Evolutionary conservation across 805 yeast species (phyloP).

Genomic region (Yamadazyma paraphyllophila): DNA sequence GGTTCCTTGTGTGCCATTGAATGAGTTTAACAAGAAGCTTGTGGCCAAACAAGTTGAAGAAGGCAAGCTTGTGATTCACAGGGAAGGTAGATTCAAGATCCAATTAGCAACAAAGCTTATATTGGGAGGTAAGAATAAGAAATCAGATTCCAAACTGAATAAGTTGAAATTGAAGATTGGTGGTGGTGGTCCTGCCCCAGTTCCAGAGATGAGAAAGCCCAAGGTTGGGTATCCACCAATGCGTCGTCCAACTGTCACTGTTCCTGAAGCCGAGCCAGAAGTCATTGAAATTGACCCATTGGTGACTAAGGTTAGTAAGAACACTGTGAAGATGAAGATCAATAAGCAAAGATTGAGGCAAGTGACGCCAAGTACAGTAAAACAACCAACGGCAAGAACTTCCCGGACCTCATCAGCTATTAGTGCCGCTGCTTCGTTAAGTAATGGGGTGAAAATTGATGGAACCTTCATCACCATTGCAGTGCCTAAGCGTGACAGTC

Average conservation of each 20-base stretch:
- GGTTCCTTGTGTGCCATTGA: slow-evolving; percentile 57
- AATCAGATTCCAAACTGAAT: slow-evolving; percentile 6
- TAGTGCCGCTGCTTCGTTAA: background rate
- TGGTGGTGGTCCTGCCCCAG: background rate
- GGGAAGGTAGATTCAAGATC: slow-evolving; percentile 58
- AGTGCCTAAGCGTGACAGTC: background rate
- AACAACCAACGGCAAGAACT: too few relatives aligned
- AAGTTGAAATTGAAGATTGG: slow-evolving; percentile 3
- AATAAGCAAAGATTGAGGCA: background rate
- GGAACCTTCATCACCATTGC: slow-evolving; percentile 12
- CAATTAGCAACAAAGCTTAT: slow-evolving; percentile 37
- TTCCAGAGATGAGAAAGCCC: background rate
- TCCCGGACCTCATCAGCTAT: background rate
- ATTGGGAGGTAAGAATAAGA: slow-evolving; percentile 12
- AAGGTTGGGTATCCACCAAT: slow-evolving; percentile 3
- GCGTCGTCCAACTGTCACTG: slow-evolving; percentile 2
- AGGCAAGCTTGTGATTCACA: slow-evolving; percentile 56
- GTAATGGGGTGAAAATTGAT: slow-evolving; percentile 8
- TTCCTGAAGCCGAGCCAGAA: background rate
- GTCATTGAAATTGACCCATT: slow-evolving; percentile 1
- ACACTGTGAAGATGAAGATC: slow-evolving; percentile 4
- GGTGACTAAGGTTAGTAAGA: slow-evolving; percentile 1
- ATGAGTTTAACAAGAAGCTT: slow-evolving; percentile 51
- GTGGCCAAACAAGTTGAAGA: slow-evolving; percentile 54
- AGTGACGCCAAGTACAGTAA: background rate